Evolutionary conservation across 2,329 filamentous ascomycete species (phyloP).

Genomic region (Cladosporium oxysporum): DNA sequence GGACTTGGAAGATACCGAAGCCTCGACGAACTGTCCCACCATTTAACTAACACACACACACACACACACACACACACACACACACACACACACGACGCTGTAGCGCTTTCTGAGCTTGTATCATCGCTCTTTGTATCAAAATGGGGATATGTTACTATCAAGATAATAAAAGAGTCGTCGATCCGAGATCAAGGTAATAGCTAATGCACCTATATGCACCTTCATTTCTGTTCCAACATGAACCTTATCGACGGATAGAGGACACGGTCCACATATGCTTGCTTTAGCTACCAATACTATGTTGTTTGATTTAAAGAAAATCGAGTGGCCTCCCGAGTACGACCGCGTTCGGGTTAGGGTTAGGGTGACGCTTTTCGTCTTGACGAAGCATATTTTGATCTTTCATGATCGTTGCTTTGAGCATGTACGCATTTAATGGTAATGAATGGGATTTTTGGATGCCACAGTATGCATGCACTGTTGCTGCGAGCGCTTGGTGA

Average conservation of each 20-base stretch:
- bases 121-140: neutral
- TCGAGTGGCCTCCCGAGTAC: neutral
- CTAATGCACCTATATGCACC: neutral
- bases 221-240: neutral
- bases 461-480: neutral
- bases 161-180: neutral
- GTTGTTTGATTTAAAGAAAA: neutral
- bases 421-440: neutral
- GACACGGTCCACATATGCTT: neutral
- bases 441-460: rapidly evolving
- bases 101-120: neutral
- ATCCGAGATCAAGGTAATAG: neutral
- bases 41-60: neutral
- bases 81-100: no score
- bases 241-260: neutral
- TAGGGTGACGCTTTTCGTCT: neutral
- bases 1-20: neutral
- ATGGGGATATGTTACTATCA: neutral
- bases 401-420: neutral
- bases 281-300: neutral
- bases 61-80: neutral
- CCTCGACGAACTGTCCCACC: neutral
- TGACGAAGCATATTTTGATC: neutral
- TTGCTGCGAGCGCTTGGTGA: neutral
- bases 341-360: neutral